A percentile compares a stretch with the other conserved stretches of the same genome.
phyloP scores from a whole-genome alignment of 495 filamentous ascomycete genomes.

The Trypethelium eluteriae region DNA sequence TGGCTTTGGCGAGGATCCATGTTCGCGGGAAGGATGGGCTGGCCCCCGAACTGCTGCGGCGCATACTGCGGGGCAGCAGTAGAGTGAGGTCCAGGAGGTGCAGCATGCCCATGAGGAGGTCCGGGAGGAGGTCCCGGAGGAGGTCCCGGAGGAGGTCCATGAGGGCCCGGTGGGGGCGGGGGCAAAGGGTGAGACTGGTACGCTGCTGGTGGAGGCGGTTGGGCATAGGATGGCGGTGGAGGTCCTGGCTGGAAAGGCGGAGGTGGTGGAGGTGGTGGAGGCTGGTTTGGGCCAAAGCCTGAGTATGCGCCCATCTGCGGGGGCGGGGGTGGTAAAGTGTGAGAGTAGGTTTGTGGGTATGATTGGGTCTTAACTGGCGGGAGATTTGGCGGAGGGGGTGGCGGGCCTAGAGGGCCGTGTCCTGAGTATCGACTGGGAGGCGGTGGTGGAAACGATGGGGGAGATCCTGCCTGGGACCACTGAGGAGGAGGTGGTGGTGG shows the following conservation, averaged over 20 bases:
- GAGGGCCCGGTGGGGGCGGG: neutral
- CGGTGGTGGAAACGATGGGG: neutral
- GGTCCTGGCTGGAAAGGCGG: neutral
- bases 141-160: neutral
- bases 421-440: constrained; percentile 1
- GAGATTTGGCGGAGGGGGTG: constrained; percentile 9
- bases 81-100: neutral
- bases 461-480: neutral
- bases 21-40: neutral
- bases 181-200: neutral
- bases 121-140: neutral
- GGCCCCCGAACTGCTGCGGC: neutral
- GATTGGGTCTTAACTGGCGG: neutral
- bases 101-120: neutral
- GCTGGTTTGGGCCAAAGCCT: neutral
- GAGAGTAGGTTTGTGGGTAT: constrained; percentile 4
- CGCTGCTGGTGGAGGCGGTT: neutral
- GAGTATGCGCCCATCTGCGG: neutral
- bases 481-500: neutral
- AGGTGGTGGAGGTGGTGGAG: neutral
- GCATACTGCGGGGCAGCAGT: neutral
- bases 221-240: neutral
- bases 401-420: constrained; percentile 1
- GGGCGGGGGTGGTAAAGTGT: neutral
- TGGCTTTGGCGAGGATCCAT: neutral